Percentiles rank a stretch among this genome's conserved stretches.
phyloP scores from a whole-genome alignment of 164 flowering plant genomes.

The Liriodendron chinense region DNA sequence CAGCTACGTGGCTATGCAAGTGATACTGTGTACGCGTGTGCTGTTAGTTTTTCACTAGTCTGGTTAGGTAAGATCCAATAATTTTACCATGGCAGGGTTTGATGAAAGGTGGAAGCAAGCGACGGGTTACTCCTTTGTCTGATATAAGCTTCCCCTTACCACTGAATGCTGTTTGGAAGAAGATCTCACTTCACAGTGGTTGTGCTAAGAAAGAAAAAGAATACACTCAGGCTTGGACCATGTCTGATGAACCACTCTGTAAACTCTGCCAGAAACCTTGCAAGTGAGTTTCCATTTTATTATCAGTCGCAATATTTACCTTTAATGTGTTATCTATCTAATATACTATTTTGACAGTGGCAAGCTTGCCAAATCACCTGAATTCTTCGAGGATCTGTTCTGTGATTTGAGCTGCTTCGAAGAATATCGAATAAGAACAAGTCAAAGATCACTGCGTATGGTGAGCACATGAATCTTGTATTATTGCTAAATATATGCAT shows the following conservation, averaged over 20 bases:
- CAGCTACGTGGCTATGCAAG: neutral
- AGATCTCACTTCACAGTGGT: slow-evolving; percentile 47
- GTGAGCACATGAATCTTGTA: slow-evolving; percentile 29
- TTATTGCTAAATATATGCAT: slow-evolving; percentile 1
- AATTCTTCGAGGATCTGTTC: slow-evolving; percentile 87
- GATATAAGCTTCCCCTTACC: slow-evolving; percentile 75
- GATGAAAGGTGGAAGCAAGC: slow-evolving; percentile 74
- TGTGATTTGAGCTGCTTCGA: slow-evolving; percentile 72
- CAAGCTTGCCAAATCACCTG: slow-evolving; percentile 64
- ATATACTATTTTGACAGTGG: slow-evolving; percentile 43
- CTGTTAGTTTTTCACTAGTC: neutral
- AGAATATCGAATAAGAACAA: slow-evolving; percentile 79
- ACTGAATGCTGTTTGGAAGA: slow-evolving; percentile 66
- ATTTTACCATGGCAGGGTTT: slow-evolving; percentile 53
- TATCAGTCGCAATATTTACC: neutral
- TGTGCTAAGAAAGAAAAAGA: slow-evolving; percentile 51
- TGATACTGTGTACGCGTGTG: neutral
- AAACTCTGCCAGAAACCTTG: slow-evolving; percentile 86
- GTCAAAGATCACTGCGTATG: slow-evolving; percentile 67
- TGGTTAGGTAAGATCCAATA: neutral
- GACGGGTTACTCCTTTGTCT: slow-evolving; percentile 63
- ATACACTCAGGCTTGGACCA: slow-evolving; percentile 71
- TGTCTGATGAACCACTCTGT: slow-evolving; percentile 82
- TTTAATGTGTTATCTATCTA: neutral
- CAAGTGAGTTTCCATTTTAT: slow-evolving; percentile 45